Evolutionary conservation across 129 eudicot genomes (phyloP).

Genomic region (Cynara cardunculus): DNA sequence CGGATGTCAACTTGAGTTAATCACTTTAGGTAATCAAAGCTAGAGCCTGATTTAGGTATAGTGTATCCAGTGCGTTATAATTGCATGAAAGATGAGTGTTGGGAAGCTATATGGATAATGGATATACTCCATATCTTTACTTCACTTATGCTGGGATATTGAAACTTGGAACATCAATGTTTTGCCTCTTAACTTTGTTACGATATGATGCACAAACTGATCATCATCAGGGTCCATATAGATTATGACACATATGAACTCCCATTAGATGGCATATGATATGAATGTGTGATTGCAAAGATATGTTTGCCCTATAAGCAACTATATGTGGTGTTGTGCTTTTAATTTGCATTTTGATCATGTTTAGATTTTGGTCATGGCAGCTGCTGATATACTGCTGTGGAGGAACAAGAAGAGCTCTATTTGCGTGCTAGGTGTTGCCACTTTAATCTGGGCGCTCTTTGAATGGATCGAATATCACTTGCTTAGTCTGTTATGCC

Average conservation of each 20-base stretch:
- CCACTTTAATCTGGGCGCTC: constrained; percentile 78
- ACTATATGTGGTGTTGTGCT: neutral
- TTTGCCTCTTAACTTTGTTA: neutral
- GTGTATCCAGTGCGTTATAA: neutral
- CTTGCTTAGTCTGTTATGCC: constrained; percentile 78
- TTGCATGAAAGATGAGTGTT: neutral
- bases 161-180: neutral
- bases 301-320: no score
- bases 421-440: constrained; percentile 59
- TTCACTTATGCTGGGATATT: neutral
- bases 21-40: neutral
- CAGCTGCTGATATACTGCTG: constrained; percentile 89
- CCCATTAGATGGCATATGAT: neutral
- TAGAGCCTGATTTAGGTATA: neutral
- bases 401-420: constrained; percentile 83
- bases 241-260: neutral
- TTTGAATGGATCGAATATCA: constrained; percentile 86
- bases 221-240: neutral
- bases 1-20: neutral
- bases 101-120: neutral
- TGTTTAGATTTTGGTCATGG: neutral
- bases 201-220: constrained; percentile 9
- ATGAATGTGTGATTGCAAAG: no score
- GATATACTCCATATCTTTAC: neutral
- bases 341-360: neutral